These are phyloP conservation scores for Aquilaria agallochum DNA, from an alignment of 441 rosid genomes.

Conservation along the genomic window DNA sequence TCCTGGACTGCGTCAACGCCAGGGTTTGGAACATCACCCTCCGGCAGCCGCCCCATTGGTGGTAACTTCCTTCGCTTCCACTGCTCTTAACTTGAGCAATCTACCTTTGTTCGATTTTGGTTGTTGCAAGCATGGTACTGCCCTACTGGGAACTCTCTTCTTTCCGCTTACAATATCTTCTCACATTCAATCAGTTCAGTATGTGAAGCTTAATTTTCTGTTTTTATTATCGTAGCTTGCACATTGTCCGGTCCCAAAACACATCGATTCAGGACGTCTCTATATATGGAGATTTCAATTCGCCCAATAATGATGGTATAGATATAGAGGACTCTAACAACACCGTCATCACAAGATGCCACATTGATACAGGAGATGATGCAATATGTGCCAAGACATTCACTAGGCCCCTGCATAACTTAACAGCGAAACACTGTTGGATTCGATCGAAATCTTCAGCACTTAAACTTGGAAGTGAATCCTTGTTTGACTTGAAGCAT, in stretches of 20 bases:
- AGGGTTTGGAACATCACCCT: constrained; percentile 50
- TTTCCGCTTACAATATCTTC: too few relatives aligned
- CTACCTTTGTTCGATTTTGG: too few relatives aligned
- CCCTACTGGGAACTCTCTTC: too few relatives aligned
- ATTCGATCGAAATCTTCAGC: constrained; percentile 78
- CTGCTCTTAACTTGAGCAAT: too few relatives aligned
- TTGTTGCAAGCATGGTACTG: too few relatives aligned
- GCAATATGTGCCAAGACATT: constrained; percentile 79
- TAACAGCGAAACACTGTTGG: constrained; percentile 69
- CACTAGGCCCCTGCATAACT: constrained; percentile 52
- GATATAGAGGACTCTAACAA: constrained; percentile 72
- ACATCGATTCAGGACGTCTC: constrained; percentile 52
- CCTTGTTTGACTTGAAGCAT: constrained; percentile 56
- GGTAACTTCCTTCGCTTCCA: constrained; percentile 32
- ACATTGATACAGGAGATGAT: constrained; percentile 72
- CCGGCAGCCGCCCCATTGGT: constrained; percentile 73
- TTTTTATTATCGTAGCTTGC: constrained; percentile 43
- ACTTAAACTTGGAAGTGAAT: constrained; percentile 76
- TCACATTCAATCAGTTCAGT: too few relatives aligned
- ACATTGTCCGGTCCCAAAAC: constrained; percentile 56
- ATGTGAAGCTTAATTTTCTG: too few relatives aligned
- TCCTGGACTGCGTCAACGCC: constrained; percentile 49
- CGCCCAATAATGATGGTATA: constrained; percentile 80
- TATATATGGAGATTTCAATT: constrained; percentile 64
- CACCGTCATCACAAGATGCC: constrained; percentile 54